Percentiles rank a stretch among this genome's conserved stretches.
These are phyloP conservation scores for Scheffersomyces stipitis DNA, from an alignment of 805 yeast genomes.

Conservation along the genomic window DNA sequence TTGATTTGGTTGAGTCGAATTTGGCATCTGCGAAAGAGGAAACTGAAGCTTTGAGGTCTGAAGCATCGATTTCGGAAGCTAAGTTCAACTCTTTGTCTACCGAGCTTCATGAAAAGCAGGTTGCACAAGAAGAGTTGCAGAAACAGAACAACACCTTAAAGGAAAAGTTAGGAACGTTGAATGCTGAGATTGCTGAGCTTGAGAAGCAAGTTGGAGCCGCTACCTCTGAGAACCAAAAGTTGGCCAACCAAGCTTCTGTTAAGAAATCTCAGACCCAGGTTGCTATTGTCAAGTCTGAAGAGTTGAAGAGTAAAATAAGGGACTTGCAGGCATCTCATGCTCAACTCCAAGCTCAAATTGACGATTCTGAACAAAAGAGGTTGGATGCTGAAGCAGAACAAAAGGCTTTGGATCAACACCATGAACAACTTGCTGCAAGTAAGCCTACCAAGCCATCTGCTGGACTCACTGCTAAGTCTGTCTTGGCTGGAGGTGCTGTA, in stretches of 20 bases:
- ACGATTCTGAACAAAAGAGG: conserved; percentile 3
- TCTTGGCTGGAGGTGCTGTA: conserved; percentile 9
- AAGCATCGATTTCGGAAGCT: conserved; percentile 76
- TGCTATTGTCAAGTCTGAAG: conserved; percentile 49
- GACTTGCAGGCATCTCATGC: conserved; percentile 25
- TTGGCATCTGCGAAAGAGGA: conserved; percentile 63
- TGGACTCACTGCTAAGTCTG: background rate
- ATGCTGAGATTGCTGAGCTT: conserved; percentile 63
- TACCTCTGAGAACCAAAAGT: conserved; percentile 56
- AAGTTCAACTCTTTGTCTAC: conserved; percentile 68
- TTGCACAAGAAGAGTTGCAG: conserved; percentile 65
- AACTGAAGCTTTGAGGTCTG: conserved; percentile 66
- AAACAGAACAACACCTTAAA: conserved; percentile 62
- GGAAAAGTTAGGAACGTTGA: conserved; percentile 65
- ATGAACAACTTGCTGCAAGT: background rate
- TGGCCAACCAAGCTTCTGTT: conserved; percentile 62
- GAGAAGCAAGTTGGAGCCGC: conserved; percentile 54
- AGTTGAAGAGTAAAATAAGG: conserved; percentile 27
- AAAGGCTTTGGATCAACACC: conserved; percentile 5
- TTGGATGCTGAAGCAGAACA: conserved; percentile 4
- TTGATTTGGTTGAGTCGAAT: conserved; percentile 65
- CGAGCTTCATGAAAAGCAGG: conserved; percentile 60
- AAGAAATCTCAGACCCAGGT: conserved; percentile 69
- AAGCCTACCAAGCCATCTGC: background rate
- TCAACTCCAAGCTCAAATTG: conserved; percentile 23